Percentiles rank a stretch among this genome's conserved stretches.
Conservation (phyloP, 1,284 basidiomycete species). For the Rhodotorula sp. region DNA sequence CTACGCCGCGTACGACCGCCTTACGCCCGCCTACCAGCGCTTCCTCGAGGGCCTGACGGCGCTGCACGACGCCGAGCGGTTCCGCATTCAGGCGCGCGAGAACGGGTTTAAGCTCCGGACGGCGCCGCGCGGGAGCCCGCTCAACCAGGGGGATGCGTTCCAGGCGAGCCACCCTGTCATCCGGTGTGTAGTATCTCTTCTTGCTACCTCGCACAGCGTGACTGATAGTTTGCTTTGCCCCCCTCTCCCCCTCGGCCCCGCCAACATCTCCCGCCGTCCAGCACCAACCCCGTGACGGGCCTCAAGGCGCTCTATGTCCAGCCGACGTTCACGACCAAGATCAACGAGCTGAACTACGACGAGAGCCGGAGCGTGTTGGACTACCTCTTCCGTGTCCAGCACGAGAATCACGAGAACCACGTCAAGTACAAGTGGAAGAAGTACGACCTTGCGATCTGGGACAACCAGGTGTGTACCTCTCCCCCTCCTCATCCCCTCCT, state of each 20-base stretch:
- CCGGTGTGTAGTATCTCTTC: slow-evolving; percentile 25
- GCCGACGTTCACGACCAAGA: slow-evolving; percentile 62
- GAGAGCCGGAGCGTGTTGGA: slow-evolving; percentile 61
- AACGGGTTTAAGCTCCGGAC: slow-evolving; percentile 46
- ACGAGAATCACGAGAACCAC: slow-evolving; percentile 57
- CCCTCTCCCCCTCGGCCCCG: background rate
- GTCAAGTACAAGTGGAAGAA: slow-evolving; percentile 58
- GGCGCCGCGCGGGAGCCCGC: slow-evolving; percentile 58
- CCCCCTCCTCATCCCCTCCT: background rate
- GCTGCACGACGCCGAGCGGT: slow-evolving; percentile 60
- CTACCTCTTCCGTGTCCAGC: slow-evolving; percentile 53
- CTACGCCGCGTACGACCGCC: slow-evolving; percentile 48
- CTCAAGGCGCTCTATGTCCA: slow-evolving; percentile 68
- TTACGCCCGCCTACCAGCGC: slow-evolving; percentile 61
- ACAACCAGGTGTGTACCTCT: slow-evolving; percentile 47
- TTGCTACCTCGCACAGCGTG: too few relatives aligned
- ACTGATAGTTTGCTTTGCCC: background rate
- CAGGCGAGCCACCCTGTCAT: slow-evolving; percentile 45
- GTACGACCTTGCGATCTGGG: slow-evolving; percentile 54
- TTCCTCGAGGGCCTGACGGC: slow-evolving; percentile 67
- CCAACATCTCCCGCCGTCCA: background rate
- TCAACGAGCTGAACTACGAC: slow-evolving; percentile 62
- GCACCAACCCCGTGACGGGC: slow-evolving; percentile 62
- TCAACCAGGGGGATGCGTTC: slow-evolving; percentile 63
- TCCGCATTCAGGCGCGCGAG: slow-evolving; percentile 53